Evolutionary conservation across 768 basidiomycete species (phyloP).

Genomic region (Agaricus sinodeliciosus): DNA sequence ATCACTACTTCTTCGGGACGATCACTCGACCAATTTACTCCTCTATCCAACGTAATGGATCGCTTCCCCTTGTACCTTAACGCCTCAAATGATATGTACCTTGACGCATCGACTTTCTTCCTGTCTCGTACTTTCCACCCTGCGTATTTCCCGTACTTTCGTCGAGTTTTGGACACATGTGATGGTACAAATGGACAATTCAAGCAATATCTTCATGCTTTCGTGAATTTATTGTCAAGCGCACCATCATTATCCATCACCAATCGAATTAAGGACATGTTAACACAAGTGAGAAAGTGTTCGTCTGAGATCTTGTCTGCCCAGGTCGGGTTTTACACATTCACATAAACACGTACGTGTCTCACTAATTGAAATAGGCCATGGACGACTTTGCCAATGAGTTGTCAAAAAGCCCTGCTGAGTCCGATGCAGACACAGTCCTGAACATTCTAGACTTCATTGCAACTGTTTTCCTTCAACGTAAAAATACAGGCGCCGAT

Average conservation of each 20-base stretch:
- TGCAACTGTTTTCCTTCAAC: constrained; percentile 32
- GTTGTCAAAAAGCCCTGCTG: not conserved
- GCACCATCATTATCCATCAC: constrained; percentile 11
- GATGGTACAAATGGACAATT: constrained; percentile 3
- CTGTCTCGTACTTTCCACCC: constrained; percentile 28
- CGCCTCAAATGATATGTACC: constrained; percentile 11
- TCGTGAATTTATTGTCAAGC: constrained; percentile 16
- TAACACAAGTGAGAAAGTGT: not conserved
- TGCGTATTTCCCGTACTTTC: constrained; percentile 22
- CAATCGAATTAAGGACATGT: not conserved
- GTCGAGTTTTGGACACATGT: constrained; percentile 19
- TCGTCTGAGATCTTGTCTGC: constrained; percentile 2
- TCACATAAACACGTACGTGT: constrained; percentile 1
- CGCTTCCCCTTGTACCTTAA: constrained; percentile 27
- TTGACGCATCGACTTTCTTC: constrained; percentile 25
- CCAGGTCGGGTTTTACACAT: constrained; percentile 5
- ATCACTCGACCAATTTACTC: constrained; percentile 42
- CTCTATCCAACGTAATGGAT: constrained; percentile 35
- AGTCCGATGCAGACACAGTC: constrained; percentile 13
- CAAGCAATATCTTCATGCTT: constrained; percentile 10
- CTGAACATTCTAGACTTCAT: constrained; percentile 36
- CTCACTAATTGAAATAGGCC: constrained; percentile 8
- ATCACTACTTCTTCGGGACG: constrained; percentile 29
- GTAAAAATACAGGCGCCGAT: constrained; percentile 16
- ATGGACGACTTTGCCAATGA: constrained; percentile 6